Evolutionary conservation across 345 rosid genomes (phyloP).

Genomic region (Physaria fendleri): DNA sequence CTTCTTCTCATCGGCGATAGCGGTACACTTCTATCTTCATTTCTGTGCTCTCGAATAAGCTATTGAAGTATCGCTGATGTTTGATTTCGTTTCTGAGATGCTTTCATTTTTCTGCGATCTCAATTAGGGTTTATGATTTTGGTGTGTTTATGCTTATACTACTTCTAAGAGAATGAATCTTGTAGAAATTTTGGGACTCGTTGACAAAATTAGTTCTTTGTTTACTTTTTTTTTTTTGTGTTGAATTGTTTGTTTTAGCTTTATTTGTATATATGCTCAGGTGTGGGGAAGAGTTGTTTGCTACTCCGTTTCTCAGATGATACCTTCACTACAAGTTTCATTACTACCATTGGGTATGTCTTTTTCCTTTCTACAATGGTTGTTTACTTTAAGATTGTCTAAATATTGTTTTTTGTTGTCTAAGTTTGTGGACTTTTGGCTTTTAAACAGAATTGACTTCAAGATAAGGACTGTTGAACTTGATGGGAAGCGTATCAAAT

Average conservation of each 20-base stretch:
- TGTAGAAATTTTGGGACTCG: no score
- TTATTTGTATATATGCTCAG: conserved; percentile 18
- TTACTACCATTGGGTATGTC: conserved; percentile 78
- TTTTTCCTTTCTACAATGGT: neutral
- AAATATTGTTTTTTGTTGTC: neutral
- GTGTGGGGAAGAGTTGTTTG: conserved; percentile 92
- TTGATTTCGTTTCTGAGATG: neutral
- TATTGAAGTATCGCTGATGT: no score
- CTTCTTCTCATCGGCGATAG: conserved; percentile 52
- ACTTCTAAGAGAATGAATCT: no score
- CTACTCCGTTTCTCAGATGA: conserved; percentile 87
- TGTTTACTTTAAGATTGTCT: conserved; percentile 5
- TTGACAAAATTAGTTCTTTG: no score
- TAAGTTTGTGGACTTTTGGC: no score
- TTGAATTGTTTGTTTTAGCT: neutral
- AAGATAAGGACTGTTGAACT: conserved; percentile 66
- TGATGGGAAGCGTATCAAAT: conserved; percentile 65
- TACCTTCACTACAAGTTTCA: conserved; percentile 85
- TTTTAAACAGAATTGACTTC: conserved; percentile 48
- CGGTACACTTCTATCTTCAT: conserved; percentile 13
- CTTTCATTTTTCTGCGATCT: neutral
- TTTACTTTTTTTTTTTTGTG: neutral
- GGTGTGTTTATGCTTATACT: no score
- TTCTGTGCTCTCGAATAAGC: no score
- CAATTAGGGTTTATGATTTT: conserved; percentile 20